phyloP scores from a whole-genome alignment of 129 eudicot species.

The Chrysanthemum lavandulifolium region DNA sequence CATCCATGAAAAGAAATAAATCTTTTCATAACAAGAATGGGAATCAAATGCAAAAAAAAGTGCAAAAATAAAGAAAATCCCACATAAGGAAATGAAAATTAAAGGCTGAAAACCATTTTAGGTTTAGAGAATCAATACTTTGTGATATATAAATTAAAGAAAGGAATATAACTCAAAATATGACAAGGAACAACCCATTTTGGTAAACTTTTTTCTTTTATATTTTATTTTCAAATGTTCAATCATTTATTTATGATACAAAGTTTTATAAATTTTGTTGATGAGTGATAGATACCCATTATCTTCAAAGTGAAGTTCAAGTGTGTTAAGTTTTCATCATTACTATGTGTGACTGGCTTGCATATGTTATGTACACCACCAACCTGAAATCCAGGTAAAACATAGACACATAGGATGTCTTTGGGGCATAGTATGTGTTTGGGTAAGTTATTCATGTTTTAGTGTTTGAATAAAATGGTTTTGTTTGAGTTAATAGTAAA shows the following conservation, averaged over 20 bases:
- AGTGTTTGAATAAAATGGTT: too few relatives aligned
- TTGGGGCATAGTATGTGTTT: background rate
- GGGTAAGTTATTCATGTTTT: too few relatives aligned
- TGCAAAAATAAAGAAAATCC: background rate
- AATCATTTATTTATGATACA: conserved; percentile 51
- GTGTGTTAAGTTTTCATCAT: conserved; percentile 43
- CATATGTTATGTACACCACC: background rate
- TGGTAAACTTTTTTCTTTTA: conserved; percentile 33
- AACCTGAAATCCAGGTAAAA: conserved; percentile 4
- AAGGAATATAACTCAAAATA: conserved; percentile 53
- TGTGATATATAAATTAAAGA: conserved; percentile 32
- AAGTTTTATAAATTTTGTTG: conserved; percentile 22
- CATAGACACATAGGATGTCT: background rate
- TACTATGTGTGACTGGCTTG: conserved; percentile 10
- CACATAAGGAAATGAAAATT: too few relatives aligned
- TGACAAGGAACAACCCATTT: conserved; percentile 49
- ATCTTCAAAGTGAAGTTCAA: conserved; percentile 47
- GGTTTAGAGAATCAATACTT: conserved; percentile 54
- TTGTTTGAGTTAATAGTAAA: too few relatives aligned
- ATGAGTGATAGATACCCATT: conserved; percentile 77
- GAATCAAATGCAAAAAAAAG: conserved; percentile 43
- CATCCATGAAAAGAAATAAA: conserved; percentile 47
- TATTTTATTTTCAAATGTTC: conserved; percentile 18
- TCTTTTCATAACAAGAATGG: conserved; percentile 40
- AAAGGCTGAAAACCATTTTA: conserved; percentile 26